These are phyloP conservation scores for Anthoceros angustus DNA, from an alignment of 225 moss, liverwort and hornwort species.

Conservation along the genomic window DNA sequence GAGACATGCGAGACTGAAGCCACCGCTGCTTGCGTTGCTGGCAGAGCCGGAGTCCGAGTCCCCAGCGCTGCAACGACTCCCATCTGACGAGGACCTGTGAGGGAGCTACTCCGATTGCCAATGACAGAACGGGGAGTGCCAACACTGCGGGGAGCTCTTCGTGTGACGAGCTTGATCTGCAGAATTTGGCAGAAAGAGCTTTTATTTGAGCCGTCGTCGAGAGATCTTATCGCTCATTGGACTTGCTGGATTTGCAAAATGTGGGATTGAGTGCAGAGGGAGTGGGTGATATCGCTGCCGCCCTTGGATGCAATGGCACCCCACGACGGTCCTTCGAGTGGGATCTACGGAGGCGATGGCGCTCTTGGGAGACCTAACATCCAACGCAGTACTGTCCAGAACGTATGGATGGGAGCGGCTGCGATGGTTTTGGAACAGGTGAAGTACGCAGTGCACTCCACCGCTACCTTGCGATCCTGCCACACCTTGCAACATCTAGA, in stretches of 20 bases:
- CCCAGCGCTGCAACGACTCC: too few relatives aligned
- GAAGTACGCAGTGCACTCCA: not conserved
- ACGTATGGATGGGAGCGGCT: not conserved
- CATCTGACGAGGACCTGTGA: too few relatives aligned
- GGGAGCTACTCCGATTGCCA: too few relatives aligned
- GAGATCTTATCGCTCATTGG: not conserved
- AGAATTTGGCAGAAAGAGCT: not conserved
- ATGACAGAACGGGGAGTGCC: not conserved
- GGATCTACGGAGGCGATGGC: not conserved
- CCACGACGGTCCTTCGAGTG: not conserved
- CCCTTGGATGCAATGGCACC: not conserved
- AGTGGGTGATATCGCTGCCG: not conserved
- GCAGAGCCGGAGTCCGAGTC: too few relatives aligned
- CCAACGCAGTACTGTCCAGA: not conserved
- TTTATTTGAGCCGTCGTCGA: not conserved
- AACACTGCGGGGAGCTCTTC: too few relatives aligned
- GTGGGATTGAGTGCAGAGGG: not conserved
- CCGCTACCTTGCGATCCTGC: not conserved
- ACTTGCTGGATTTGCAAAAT: not conserved
- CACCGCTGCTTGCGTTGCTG: too few relatives aligned
- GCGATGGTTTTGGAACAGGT: not conserved
- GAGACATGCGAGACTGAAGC: too few relatives aligned
- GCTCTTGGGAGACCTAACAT: not conserved
- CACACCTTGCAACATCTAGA: not conserved
- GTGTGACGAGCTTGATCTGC: not conserved